Evolutionary conservation across 371 early-diverging fungal species (phyloP), one percentile per base, ranked within the genome.

Genomic region (Neoconidiobolus thromboides): DNA sequence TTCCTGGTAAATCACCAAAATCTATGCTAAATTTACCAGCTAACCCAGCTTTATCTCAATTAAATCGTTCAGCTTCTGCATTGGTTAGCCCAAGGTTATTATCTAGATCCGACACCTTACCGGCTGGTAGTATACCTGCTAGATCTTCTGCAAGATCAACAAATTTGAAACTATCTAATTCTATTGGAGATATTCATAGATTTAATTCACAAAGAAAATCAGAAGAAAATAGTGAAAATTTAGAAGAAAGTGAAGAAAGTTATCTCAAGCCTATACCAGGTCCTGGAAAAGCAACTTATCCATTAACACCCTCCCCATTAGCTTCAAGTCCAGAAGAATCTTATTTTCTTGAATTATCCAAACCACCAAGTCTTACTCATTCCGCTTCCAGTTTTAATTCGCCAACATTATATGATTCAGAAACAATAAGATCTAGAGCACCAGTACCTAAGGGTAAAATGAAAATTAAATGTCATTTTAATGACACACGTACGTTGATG

Each of bases 381-480:
- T 37, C 42, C 7, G 3, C 9, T 37, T 7, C 10, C 46, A 7
- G 7, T 50, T 50, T 14, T 2, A 43, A 26, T 14, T 56, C 10
- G 3, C n/a, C 14, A 14, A 1, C 51, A 3, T 12, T 43, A 5
- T 15, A 6, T 10, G 57, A 57, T 10, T 44, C 44, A 4, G 57
- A 44, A 7, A 42, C 38, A 6, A 5, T n/a, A 2, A 41, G 37
- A 36, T n/a, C 37, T 3, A 9, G 57, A 7, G 57, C 57, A 15
- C 57, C 57, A 46, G 57, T 57, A 5, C 57, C 57, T 14, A 41
- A 44, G 14, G 57, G 57, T 37, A 57, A 80, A 68, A 71, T 87
- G 61, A 84, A 83, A 58, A 77, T 91, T 64, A 91, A 91, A 66
- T 75, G 83, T 41, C 87, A 91, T 64, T 87, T 77, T 61, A 57